Conservation (phyloP, 495 filamentous ascomycete genomes). For the Trichoderma asperelloides region DNA sequence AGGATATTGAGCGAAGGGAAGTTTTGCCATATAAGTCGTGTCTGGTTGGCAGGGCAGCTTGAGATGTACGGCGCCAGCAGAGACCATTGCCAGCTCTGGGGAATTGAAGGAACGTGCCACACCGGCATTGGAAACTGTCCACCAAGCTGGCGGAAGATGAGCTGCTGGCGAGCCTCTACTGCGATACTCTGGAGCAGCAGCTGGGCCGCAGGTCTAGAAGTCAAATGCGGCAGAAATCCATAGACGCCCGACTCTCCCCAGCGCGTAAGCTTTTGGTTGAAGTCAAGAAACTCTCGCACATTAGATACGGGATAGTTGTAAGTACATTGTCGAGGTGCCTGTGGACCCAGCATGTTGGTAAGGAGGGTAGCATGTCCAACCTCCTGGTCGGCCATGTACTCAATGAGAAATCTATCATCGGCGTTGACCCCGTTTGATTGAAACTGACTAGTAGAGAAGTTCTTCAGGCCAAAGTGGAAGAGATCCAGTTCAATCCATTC, state of each 20-base stretch:
- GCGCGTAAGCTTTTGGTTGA: constrained; percentile 77
- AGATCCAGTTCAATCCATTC: constrained; percentile 86
- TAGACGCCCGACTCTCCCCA: constrained; percentile 77
- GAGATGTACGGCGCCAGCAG: constrained; percentile 78
- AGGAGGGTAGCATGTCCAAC: constrained; percentile 70
- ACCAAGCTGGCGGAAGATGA: constrained; percentile 80
- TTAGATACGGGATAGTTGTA: constrained; percentile 79
- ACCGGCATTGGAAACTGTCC: constrained; percentile 80
- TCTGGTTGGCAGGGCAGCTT: constrained; percentile 64
- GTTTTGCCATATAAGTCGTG: constrained; percentile 79
- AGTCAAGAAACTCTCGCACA: constrained; percentile 74
- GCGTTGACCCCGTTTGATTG: constrained; percentile 54
- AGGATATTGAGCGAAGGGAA: constrained; percentile 66
- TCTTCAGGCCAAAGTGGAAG: constrained; percentile 69
- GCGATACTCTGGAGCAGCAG: constrained; percentile 69
- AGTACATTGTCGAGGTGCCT: constrained; percentile 64
- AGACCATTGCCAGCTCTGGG: constrained; percentile 84
- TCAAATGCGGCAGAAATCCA: constrained; percentile 73
- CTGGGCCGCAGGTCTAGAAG: constrained; percentile 64
- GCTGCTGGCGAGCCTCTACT: constrained; percentile 80
- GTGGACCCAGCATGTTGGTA: constrained; percentile 69
- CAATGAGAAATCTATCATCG: constrained; percentile 61
- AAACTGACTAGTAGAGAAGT: constrained; percentile 65
- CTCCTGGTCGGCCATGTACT: constrained; percentile 84
- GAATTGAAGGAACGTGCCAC: constrained; percentile 74